Conservation (phyloP, 2,329 filamentous ascomycete genomes). For the Clarireedia monteithiana region DNA sequence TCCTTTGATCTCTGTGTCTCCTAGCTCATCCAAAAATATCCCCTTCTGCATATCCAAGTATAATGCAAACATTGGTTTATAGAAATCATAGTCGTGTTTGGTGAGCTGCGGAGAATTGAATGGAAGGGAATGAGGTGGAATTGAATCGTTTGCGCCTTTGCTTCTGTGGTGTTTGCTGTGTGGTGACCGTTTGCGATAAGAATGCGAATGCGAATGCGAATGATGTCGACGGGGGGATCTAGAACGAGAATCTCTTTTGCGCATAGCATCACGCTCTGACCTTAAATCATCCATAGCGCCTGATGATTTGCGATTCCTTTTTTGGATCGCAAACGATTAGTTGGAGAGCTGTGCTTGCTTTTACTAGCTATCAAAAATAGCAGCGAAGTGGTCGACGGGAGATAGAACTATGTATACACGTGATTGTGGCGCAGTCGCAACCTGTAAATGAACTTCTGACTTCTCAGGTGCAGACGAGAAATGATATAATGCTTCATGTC, state of each 20-base stretch:
- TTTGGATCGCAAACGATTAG: too few relatives aligned
- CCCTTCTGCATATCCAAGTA: conserved; percentile 88
- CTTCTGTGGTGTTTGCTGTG: conserved; percentile 15
- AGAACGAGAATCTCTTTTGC: conserved; percentile 10
- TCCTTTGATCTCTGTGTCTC: conserved; percentile 68
- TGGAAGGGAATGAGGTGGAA: conserved; percentile 41
- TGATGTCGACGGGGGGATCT: conserved; percentile 11
- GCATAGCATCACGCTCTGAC: background rate
- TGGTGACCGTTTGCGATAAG: conserved; percentile 19
- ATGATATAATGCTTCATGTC: too few relatives aligned
- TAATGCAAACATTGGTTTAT: conserved; percentile 67
- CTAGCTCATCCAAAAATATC: conserved; percentile 58
- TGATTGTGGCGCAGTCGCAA: too few relatives aligned
- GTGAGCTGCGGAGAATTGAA: conserved; percentile 57
- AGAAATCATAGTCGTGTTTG: conserved; percentile 59
- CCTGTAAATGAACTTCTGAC: too few relatives aligned
- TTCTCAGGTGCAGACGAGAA: too few relatives aligned
- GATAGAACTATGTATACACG: too few relatives aligned
- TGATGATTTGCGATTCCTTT: too few relatives aligned
- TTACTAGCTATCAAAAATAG: too few relatives aligned
- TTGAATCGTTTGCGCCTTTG: conserved; percentile 30
- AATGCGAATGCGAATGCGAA: conserved; percentile 8
- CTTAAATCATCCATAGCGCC: too few relatives aligned
- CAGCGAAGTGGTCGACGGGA: too few relatives aligned
- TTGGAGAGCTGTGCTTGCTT: too few relatives aligned